Evolutionary conservation across 78 protist species (phyloP), one percentile per base, ranked within the genome.

Genomic region (Acrasis kona): DNA sequence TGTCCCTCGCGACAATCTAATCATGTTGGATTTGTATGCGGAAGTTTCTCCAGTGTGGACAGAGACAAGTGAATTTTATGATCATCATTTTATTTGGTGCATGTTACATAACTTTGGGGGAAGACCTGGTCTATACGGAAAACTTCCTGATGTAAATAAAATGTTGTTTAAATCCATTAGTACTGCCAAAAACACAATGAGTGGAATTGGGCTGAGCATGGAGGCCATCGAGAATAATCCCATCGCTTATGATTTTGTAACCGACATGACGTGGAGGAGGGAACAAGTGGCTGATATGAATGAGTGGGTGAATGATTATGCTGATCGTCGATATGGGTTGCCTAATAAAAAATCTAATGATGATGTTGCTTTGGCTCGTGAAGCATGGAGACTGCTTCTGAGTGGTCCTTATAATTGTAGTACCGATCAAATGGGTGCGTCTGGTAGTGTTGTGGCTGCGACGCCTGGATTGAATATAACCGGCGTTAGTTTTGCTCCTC

Each of bases 51-150:
- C 91, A 12, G 74, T 61, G 7, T 90, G 84, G 83, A 86, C 78
- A 19, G 38, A 37, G 7, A 80, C 89, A 29, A 30, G 77, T 38
- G 35, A 36, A 37, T 89, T 35, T 69, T 89, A 64, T 67, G 93
- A 91, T 12, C 77, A 88, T 28, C 70, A 73, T 27, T 89, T 87
- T 87, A 19, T 87, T 27, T 87, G 87, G 87, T 66, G 68, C 76
- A 89, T 84, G 89, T 38, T 89, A 1, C 93, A 87, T 65, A 87
- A 87, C 66, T 89, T 89, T 29, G 93, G 93, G 10, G 93, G 93
- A 30, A 4, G 78, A 30, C 58, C 64, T 30, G 90, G 89, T 2
- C 64, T 89, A 76, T 84, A 84, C 82, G 93, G 91, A 30, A 61
- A 39, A 12, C 7, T 89, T 8, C 74, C 80, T 35, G 36, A 42